Conservation (phyloP, 768 basidiomycete species). For the Neoboletus magnificus region DNA sequence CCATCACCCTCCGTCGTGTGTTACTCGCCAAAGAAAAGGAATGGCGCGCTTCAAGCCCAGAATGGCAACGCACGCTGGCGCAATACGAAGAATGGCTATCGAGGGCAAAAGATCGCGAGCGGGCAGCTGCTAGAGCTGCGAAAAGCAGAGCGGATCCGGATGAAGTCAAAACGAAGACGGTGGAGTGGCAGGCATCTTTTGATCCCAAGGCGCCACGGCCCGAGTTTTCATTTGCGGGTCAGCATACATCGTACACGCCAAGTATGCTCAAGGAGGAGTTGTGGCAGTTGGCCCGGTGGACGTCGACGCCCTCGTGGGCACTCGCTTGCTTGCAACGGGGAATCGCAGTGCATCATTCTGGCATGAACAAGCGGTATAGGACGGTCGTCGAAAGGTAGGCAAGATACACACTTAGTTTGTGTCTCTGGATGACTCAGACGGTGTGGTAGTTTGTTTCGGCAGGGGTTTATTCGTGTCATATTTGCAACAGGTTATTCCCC, state of each 20-base stretch:
- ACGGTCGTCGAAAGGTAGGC: slow-evolving; percentile 53
- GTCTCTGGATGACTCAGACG: background rate
- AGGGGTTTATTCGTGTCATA: slow-evolving; percentile 60
- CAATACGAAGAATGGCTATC: slow-evolving; percentile 51
- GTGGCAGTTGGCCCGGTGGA: slow-evolving; percentile 31
- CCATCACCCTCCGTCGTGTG: slow-evolving; percentile 30
- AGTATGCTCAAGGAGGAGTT: slow-evolving; percentile 51
- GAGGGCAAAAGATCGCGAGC: slow-evolving; percentile 46
- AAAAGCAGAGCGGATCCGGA: slow-evolving; percentile 37
- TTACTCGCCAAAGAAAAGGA: slow-evolving; percentile 44
- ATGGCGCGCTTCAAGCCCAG: slow-evolving; percentile 46
- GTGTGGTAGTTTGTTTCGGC: slow-evolving; percentile 44
- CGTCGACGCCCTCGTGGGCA: slow-evolving; percentile 41
- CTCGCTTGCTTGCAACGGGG: slow-evolving; percentile 52
- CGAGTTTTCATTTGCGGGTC: slow-evolving; percentile 59
- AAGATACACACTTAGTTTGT: background rate
- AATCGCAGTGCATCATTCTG: slow-evolving; percentile 66
- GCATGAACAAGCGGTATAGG: slow-evolving; percentile 63
- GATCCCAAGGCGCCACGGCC: slow-evolving; percentile 54
- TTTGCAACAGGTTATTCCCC: slow-evolving; percentile 54
- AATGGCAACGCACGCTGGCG: slow-evolving; percentile 49
- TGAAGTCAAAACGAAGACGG: slow-evolving; percentile 19
- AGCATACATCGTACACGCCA: slow-evolving; percentile 40
- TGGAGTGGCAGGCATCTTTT: slow-evolving; percentile 52
- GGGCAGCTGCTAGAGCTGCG: slow-evolving; percentile 37